Percentiles rank a stretch among this genome's conserved stretches.
Evolutionary conservation across 441 rosid genomes (phyloP).

Genomic region (Isatis lusitanica): DNA sequence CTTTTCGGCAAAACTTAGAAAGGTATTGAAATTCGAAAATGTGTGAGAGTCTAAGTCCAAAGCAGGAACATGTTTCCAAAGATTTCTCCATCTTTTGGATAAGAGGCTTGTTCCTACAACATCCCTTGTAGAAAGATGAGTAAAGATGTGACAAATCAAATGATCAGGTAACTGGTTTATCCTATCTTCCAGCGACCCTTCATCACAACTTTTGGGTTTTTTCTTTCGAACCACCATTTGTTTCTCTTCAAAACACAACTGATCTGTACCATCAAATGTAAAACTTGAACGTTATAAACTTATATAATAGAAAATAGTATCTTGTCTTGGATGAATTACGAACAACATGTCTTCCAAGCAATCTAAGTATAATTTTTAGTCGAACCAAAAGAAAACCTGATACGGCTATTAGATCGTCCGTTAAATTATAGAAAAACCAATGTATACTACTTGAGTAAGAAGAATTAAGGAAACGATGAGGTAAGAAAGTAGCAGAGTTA

Average conservation of each 20-base stretch:
- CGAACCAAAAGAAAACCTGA: too few species aligned
- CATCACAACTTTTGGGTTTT: background rate
- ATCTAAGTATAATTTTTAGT: too few species aligned
- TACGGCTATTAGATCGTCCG: too few species aligned
- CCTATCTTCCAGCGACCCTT: background rate
- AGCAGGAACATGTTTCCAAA: background rate
- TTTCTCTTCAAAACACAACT: background rate
- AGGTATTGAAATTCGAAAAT: background rate
- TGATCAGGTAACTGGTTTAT: background rate
- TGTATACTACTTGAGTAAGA: too few species aligned
- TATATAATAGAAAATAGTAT: too few species aligned
- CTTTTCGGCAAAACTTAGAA: background rate
- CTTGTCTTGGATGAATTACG: too few species aligned
- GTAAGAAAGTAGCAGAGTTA: too few species aligned
- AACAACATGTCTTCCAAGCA: too few species aligned
- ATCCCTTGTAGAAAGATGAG: background rate
- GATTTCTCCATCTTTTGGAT: background rate
- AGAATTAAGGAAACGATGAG: too few species aligned
- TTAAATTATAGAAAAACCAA: too few species aligned
- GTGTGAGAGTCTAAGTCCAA: background rate
- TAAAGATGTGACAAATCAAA: background rate
- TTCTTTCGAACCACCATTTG: background rate
- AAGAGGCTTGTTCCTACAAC: constrained; percentile 1
- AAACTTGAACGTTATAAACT: too few species aligned
- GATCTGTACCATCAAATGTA: background rate